Evolutionary conservation across 2,329 filamentous ascomycete genomes (phyloP).

Genomic region (Fragosphaeria purpurea): DNA sequence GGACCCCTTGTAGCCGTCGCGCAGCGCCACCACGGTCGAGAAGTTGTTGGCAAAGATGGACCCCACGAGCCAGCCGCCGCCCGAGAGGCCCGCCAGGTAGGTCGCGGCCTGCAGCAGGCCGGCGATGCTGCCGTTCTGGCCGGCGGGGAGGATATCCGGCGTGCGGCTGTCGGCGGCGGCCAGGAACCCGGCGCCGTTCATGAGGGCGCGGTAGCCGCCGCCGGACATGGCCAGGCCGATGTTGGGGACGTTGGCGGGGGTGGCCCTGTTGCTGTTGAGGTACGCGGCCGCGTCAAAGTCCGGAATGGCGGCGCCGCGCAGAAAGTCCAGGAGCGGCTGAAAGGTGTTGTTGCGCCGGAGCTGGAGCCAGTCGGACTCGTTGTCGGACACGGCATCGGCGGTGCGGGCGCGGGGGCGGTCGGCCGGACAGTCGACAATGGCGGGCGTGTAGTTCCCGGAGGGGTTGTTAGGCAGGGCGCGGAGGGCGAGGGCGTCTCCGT

Average conservation of each 20-base stretch:
- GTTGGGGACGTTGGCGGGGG: conserved; percentile 31
- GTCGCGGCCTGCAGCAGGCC: conserved; percentile 73
- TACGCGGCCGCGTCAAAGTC: conserved; percentile 68
- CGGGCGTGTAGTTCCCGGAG: conserved; percentile 60
- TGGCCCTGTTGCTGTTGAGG: conserved; percentile 45
- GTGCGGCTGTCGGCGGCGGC: conserved; percentile 72
- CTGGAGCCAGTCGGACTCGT: conserved; percentile 66
- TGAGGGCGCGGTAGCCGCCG: conserved; percentile 77
- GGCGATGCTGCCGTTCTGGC: conserved; percentile 63
- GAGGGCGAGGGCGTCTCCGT: not conserved
- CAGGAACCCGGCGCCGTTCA: conserved; percentile 72
- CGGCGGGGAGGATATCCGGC: conserved; percentile 44
- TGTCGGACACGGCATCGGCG: conserved; percentile 51
- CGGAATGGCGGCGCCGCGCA: conserved; percentile 62
- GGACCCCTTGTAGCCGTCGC: conserved; percentile 28
- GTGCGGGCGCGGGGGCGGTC: conserved; percentile 58
- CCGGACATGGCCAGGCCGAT: conserved; percentile 72
- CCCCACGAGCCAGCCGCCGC: conserved; percentile 78
- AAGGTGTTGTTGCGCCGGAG: conserved; percentile 63
- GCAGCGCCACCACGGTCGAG: conserved; percentile 51
- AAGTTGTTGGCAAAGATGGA: conserved; percentile 80
- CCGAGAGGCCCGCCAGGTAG: conserved; percentile 71
- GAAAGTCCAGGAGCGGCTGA: conserved; percentile 62
- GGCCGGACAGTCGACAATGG: conserved; percentile 56
- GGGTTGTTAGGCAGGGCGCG: conserved; percentile 28